Evolutionary conservation across 1,284 basidiomycete species (phyloP), one percentile per base, ranked within the genome.

Genomic region (Rhodotorula sp.): DNA sequence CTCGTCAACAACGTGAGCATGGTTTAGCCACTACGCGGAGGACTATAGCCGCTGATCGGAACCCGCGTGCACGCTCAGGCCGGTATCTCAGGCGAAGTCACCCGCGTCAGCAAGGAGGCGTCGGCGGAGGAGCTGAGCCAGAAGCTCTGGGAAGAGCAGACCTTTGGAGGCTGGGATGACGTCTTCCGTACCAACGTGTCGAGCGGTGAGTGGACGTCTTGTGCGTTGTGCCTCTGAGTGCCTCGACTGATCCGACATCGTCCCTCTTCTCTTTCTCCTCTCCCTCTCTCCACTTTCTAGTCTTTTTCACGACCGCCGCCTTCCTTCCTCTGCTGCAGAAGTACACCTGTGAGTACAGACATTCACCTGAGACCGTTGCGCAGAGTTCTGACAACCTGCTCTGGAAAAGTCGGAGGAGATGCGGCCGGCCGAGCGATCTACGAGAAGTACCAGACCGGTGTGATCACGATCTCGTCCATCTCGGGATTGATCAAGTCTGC

Each of bases 401-500:
- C 2, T 6, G 10, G 15, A 26, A 20, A 12, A 60, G 46, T 55
- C 33, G 69, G 69, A 17, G 49, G 49, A 3, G 69, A 71, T n/a
- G 5, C 66, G 1, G 57, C 57, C 0, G 69, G 69, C 7, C 51
- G 42, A n/a, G 90, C 89, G 44, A 86, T 87, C 51, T 64, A 68
- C 57, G 82, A 84, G 72, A 87, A 76, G 24, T 72, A 76, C 20
- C 83, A 83, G 24, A 86, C 88, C 15, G 84, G 80, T 24, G 58
- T 66, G 42, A 85, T 92, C 76, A 91, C 90, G 79, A 87, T 87
- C 73, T 89, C 89, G 1, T 89, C 88, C 59, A 87, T 92, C 67
- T 88, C 87, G 68, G 89, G 89, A 4, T 66, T 87, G 49, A 83
- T 85, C 69, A 89, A 89, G 78, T 72, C 88, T 22, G 84, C 87